phyloP scores from a whole-genome alignment of 2,329 filamentous ascomycete genomes.

The Aspergillus brunneoviolaceus region DNA sequence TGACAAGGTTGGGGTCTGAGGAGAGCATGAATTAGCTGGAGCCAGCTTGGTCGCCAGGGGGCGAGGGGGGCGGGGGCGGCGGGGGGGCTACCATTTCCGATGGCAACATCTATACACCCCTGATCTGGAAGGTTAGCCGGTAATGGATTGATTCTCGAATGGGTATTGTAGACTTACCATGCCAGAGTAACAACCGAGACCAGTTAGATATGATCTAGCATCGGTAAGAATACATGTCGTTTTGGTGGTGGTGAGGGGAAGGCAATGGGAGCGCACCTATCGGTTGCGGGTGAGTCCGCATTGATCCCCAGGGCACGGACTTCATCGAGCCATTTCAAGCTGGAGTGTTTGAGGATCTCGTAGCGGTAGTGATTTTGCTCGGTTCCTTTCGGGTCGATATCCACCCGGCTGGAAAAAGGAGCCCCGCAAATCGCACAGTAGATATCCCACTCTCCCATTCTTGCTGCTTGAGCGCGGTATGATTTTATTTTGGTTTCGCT shows the following conservation, averaged over 20 bases:
- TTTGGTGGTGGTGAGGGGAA: not conserved
- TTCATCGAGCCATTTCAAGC: slow-evolving; percentile 4
- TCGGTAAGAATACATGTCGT: not conserved
- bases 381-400: slow-evolving; percentile 7
- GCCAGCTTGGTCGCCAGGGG: too few species aligned
- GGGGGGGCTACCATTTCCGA: too few species aligned
- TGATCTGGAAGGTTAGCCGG: too few species aligned
- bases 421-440: slow-evolving; percentile 6
- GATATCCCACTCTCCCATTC: slow-evolving; percentile 6
- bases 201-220: not conserved
- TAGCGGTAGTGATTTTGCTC: slow-evolving; percentile 4
- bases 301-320: slow-evolving; percentile 4
- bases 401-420: slow-evolving; percentile 7
- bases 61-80: too few species aligned
- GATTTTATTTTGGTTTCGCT: too few species aligned
- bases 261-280: not conserved
- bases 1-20: too few species aligned
- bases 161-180: too few species aligned
- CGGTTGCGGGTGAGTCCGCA: not conserved
- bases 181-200: too few species aligned
- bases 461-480: not conserved
- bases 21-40: too few species aligned
- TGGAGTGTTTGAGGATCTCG: slow-evolving; percentile 7
- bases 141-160: too few species aligned
- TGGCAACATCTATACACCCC: too few species aligned